Evolutionary conservation across 306 rosid species (phyloP), one percentile per base, ranked within the genome.

Genomic region (Dalbergia cochinchinensis): DNA sequence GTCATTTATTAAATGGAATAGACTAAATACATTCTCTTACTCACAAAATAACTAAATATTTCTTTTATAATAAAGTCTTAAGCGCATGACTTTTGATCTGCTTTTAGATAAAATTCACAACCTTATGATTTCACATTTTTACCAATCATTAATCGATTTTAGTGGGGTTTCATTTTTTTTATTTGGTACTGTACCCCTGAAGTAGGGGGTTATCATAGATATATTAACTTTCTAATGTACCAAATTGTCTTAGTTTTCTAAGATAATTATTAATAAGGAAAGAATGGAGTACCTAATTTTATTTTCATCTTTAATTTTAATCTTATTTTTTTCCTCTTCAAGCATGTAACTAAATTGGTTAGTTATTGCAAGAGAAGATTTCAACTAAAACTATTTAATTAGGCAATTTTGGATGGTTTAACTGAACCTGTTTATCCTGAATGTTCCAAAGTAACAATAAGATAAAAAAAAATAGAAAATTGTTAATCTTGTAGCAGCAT

Each of bases 61-160:
- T 26, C 31, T 26, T 58, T 61, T 19, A 63, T 68, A 20, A 71
- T 45, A 33, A 15, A 65, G 64, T 55, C 77, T 65, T 22, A 10
- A 76, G 72, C 83, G 73, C 83, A 78, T 78, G 83, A 62, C 51
- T 57, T 65, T 54, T 73, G 37, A 65, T 83, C 11, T 53, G 54
- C 71, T 45, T 50, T 78, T 26, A 45, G 3, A 9, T 39, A 11
- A 67, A 33, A 4, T 18, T 71, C 69, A 76, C 39, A 35, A 63
- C 18, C 62, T 48, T 51, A 72, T 53, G 67, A 80, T 65, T 37
- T 73, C 53, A 54, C 69, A 72, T 72, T 57, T 41, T 73, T 42
- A 54, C 69, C 67, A 80, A 76, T 61, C 54, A 71, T 63, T n/a
- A 61, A 62, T 4, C 57, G 45, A 75, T 51, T 37, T 76, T 22